phyloP scores from a whole-genome alignment of 176 grass and related monocot species.

The Hordeum marinum region DNA sequence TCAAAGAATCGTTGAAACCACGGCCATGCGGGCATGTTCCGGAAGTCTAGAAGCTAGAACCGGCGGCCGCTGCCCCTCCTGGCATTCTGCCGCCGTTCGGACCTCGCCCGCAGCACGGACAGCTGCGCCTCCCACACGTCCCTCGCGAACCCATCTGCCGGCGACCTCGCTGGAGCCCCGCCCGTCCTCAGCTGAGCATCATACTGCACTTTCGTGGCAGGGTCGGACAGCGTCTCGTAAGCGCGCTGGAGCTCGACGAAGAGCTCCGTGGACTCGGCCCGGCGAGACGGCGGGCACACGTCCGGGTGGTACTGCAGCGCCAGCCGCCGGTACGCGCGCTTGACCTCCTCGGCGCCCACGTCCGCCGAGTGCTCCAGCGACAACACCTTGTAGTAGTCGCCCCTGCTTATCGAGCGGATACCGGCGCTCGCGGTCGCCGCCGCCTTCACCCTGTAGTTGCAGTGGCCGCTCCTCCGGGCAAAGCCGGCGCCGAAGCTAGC shows the following conservation, averaged over 20 bases:
- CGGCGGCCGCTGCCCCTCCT: neutral
- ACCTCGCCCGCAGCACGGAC: conserved; percentile 11
- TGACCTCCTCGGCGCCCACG: conserved; percentile 53
- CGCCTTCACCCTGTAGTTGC: neutral
- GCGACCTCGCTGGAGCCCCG: neutral
- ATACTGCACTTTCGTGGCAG: conserved; percentile 35
- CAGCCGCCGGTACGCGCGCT: conserved; percentile 67
- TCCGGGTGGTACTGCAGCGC: conserved; percentile 68
- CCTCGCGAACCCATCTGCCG: conserved; percentile 3
- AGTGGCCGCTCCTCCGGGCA: neutral
- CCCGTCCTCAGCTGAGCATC: conserved; percentile 33
- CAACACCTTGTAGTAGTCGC: conserved; percentile 51
- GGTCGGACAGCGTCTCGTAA: conserved; percentile 79
- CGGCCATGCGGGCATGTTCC: too few relatives aligned
- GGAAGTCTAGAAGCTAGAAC: conserved; percentile 4
- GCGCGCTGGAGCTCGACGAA: conserved; percentile 77
- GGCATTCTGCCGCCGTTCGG: conserved; percentile 10
- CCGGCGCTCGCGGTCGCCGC: neutral
- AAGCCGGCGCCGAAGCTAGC: neutral
- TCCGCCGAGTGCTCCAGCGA: conserved; percentile 40
- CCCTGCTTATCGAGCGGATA: neutral
- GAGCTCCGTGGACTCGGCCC: conserved; percentile 41
- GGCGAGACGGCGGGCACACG: conserved; percentile 41
- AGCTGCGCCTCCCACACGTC: conserved; percentile 59
- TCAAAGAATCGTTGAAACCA: neutral